Percentiles rank a stretch among this genome's conserved stretches.
Evolutionary conservation across 129 eudicot species (phyloP).

Genomic region (Centella asiatica): DNA sequence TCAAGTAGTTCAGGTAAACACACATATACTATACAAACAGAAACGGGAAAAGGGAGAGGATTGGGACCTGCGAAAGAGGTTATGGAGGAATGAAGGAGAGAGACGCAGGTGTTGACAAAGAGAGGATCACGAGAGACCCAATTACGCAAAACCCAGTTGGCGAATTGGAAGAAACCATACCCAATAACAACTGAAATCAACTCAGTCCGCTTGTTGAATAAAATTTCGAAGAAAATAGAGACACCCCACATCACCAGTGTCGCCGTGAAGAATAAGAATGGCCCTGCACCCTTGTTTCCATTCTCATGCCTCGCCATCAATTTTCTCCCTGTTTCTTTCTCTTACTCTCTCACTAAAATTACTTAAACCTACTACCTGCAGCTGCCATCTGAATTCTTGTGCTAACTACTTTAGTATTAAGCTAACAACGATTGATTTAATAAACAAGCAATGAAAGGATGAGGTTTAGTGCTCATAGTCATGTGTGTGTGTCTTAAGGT

Average conservation of each 20-base stretch:
- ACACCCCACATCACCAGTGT: slow-evolving; percentile 79
- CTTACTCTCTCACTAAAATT: neutral
- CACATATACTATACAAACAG: neutral
- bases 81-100: slow-evolving; percentile 77
- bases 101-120: slow-evolving; percentile 80
- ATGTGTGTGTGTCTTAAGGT: no score
- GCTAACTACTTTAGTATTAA: no score
- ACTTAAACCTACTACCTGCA: no score
- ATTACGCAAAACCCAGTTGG: slow-evolving; percentile 53
- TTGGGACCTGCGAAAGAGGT: slow-evolving; percentile 60
- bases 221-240: slow-evolving; percentile 63
- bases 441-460: no score
- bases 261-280: slow-evolving; percentile 65
- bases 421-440: no score
- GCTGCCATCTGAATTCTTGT: no score
- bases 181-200: slow-evolving; percentile 47
- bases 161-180: slow-evolving; percentile 50
- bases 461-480: no score
- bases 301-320: slow-evolving; percentile 14
- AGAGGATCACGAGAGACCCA: slow-evolving; percentile 72
- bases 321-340: slow-evolving; percentile 26
- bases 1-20: neutral
- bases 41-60: neutral
- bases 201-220: slow-evolving; percentile 49
- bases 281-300: slow-evolving; percentile 36